A percentile compares a stretch with the other conserved stretches of the same genome.
Evolutionary conservation across 1,139 yeast genomes (phyloP).

Genomic region (Hyphopichia fennica): DNA sequence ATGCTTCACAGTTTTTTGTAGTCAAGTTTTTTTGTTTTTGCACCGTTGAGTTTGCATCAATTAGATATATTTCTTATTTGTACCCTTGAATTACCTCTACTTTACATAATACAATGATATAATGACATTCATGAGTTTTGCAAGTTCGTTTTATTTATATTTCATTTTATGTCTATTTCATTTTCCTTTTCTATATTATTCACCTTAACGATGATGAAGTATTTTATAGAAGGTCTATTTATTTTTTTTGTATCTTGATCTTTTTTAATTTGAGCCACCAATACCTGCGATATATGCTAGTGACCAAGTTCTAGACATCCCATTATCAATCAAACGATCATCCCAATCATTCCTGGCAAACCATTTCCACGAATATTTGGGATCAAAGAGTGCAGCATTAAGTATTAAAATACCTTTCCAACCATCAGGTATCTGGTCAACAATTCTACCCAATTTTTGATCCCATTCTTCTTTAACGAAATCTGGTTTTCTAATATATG

Average conservation of each 20-base stretch:
- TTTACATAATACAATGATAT: too few species aligned
- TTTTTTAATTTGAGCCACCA: constrained; percentile 19
- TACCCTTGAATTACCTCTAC: too few species aligned
- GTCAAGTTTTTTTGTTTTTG: too few species aligned
- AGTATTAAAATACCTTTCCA: constrained; percentile 47
- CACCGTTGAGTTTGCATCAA: too few species aligned
- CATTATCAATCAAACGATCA: constrained; percentile 38
- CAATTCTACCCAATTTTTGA: constrained; percentile 28
- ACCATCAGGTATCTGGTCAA: constrained; percentile 43
- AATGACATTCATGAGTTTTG: too few species aligned
- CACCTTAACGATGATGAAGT: too few species aligned
- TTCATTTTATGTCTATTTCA: neutral
- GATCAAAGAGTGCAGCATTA: constrained; percentile 39
- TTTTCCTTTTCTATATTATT: neutral
- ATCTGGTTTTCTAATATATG: constrained; percentile 32
- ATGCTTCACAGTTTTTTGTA: too few species aligned
- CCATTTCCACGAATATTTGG: constrained; percentile 37
- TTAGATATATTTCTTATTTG: too few species aligned
- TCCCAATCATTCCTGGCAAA: constrained; percentile 42
- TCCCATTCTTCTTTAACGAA: constrained; percentile 49
- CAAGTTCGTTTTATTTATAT: too few species aligned
- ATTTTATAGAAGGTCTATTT: too few species aligned
- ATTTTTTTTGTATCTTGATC: too few species aligned
- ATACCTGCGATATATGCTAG: constrained; percentile 44
- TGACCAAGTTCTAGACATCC: constrained; percentile 49